A percentile compares a stretch with the other conserved stretches of the same genome.
phyloP scores from a whole-genome alignment of 306 rosid species.

The Phaseolus lunatus region DNA sequence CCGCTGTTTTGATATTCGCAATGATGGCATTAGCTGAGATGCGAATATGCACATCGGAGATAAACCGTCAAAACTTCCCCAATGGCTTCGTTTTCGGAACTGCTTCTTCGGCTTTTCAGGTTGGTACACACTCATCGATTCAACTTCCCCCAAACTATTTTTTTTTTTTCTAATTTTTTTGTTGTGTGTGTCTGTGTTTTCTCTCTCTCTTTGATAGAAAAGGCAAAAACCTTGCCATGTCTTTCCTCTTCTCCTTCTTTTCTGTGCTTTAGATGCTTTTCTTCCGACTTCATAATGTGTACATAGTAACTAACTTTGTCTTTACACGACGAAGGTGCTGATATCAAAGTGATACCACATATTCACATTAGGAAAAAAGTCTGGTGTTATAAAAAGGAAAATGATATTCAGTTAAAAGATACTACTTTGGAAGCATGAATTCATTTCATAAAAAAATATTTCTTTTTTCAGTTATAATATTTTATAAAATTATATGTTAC shows the following conservation, averaged over 20 bases:
- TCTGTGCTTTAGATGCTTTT: neutral
- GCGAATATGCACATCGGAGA: slow-evolving; percentile 56
- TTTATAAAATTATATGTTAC: too few relatives aligned
- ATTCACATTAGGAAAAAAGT: too few relatives aligned
- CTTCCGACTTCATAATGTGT: neutral
- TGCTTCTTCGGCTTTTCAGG: slow-evolving; percentile 99
- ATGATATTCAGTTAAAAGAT: too few relatives aligned
- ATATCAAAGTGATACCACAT: too few relatives aligned
- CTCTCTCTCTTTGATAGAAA: neutral
- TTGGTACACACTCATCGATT: slow-evolving; percentile 25
- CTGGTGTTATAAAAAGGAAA: too few relatives aligned
- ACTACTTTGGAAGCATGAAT: too few relatives aligned
- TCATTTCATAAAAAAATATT: too few relatives aligned
- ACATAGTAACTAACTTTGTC: slow-evolving; percentile 1
- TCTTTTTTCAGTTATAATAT: too few relatives aligned
- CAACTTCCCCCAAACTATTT: neutral
- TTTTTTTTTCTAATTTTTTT: too few relatives aligned
- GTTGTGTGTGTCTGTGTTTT: neutral
- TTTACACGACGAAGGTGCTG: neutral
- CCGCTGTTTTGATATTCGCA: slow-evolving; percentile 34
- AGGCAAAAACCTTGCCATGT: neutral
- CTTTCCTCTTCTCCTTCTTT: neutral
- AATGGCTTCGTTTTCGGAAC: slow-evolving; percentile 83
- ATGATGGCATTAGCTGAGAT: slow-evolving; percentile 46
- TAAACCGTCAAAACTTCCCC: slow-evolving; percentile 69